Evolutionary conservation across 2,329 filamentous ascomycete species (phyloP), one percentile per base, ranked within the genome.

Genomic region (Neurospora sp.): DNA sequence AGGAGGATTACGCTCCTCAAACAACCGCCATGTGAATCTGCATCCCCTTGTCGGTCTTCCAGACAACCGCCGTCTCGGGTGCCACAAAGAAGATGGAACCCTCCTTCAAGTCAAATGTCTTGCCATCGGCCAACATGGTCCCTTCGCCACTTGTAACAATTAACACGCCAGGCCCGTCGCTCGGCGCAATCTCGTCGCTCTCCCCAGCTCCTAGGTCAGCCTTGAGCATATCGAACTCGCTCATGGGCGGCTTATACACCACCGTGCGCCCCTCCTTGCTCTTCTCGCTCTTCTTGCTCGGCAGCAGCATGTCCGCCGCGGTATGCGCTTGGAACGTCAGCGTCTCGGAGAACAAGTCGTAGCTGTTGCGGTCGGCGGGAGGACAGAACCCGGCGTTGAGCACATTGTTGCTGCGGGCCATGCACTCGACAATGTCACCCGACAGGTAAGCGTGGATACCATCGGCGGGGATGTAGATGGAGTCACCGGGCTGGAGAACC

Each of bases 381-480:
- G 91, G 90, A 74, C 90, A 93, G 81, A 94, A 92, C 0, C 91
- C 91, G 0, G 87, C 88, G 78, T 91, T 92, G 67, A 93, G 82
- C 1, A 93, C 90, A 70, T 92, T 92, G 81, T 93, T 89, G 23
- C 85, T 88, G 8, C 90, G 85, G 1, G 91, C 91, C 91, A 93
- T 93, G 79, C 90, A 92, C 78, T 93, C 91, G 74, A 93, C 87
- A 68, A 93, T 92, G 76, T 92, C 88, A 3, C 91, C 91, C 4
- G 85, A 85, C 0, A 93, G 81, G 76, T 92, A 93, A 0, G 90
- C 90, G 76, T 93, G 90, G 69, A 92, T 91, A 4, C 89, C 90
- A 73, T 92, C 90, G 0, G 89, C 89, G 0, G 90, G 90, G 17
- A 93, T 89, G 77, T 87, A 92, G 68, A 93, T 84, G 8, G 87